Evolutionary conservation across 2,329 filamentous ascomycete genomes (phyloP), one percentile per base, ranked within the genome.

Genomic region (Fusarium anguioides): DNA sequence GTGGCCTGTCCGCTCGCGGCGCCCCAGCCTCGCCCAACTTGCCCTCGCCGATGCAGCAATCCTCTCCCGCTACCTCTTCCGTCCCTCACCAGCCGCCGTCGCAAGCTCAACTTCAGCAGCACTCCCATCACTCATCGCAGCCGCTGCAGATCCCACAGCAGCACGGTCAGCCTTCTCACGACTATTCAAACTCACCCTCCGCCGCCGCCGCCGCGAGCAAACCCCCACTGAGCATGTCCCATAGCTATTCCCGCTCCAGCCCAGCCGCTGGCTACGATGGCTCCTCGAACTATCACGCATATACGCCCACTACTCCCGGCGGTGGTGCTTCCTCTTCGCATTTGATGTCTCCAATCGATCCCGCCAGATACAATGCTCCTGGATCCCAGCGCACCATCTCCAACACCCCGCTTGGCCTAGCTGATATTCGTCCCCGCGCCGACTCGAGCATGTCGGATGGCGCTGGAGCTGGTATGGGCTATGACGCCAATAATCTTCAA

Each of bases 351-450:
- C 83, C 86, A 7, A 81, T 80, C 57, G 84, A 86, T 59, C 68
- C 72, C 36, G 71, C 80, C 57, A 88, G 87, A 71, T 89, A 89
- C 76, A 81, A 78, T 67, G 81, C 83, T 39, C 82, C 86, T 10
- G 85, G 82, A 46, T 88, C 79, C 76, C 90, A 81, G 84, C 87
- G 87, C 66, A 86, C 83, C 61, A 80, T 89, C 51, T 92, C 93
- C 69, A 95, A 96, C 76, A 97, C 94, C 10, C 95, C 95, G 4
- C 85, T 98, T 29, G 96, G 94, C 17, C 86, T 98, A 40, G 92
- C 94, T 62, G 95, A 98, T 78, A 97, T 98, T 76, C 87, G 95
- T 59, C 93, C 94, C 12, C 88, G 93, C 57, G 91, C 92, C 68
- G 93, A 97, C 75, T 94, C 92, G 48, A 89, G 87, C 75, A 86